phyloP scores from a whole-genome alignment of 345 rosid genomes.

The Citrus mangshanensis region DNA sequence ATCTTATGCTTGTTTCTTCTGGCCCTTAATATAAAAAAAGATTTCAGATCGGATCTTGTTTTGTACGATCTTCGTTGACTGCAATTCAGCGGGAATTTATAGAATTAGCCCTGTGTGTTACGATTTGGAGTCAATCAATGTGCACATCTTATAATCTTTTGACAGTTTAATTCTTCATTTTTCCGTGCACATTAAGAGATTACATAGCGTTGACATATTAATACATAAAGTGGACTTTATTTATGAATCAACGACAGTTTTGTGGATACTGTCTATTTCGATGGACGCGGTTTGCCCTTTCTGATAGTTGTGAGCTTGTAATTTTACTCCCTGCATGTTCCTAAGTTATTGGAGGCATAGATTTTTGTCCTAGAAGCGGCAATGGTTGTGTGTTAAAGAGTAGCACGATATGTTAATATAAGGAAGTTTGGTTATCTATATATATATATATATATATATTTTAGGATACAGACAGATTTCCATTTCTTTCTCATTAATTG shows the following conservation, averaged over 20 bases:
- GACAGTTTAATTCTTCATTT: neutral
- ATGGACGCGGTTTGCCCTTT: neutral
- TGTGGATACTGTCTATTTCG: neutral
- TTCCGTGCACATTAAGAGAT: neutral
- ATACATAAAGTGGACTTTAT: neutral
- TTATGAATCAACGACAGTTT: neutral
- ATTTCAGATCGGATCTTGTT: neutral
- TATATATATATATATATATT: too few species aligned
- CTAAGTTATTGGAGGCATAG: neutral
- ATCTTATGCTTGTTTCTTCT: neutral
- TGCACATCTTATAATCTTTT: neutral
- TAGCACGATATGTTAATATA: neutral
- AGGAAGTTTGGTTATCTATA: neutral
- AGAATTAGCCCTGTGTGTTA: neutral
- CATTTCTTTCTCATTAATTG: neutral
- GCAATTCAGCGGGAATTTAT: neutral
- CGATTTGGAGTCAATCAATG: neutral
- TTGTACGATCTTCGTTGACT: neutral
- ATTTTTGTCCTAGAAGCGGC: neutral
- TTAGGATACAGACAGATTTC: neutral
- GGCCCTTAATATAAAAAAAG: neutral
- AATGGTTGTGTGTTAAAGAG: neutral
- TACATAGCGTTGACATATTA: neutral
- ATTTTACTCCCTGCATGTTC: neutral
- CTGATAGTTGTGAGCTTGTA: neutral